Base-by-base conservation (phyloP, 2,329 filamentous ascomycete genomes). In the Paraconiothyrium brasiliense region DNA sequence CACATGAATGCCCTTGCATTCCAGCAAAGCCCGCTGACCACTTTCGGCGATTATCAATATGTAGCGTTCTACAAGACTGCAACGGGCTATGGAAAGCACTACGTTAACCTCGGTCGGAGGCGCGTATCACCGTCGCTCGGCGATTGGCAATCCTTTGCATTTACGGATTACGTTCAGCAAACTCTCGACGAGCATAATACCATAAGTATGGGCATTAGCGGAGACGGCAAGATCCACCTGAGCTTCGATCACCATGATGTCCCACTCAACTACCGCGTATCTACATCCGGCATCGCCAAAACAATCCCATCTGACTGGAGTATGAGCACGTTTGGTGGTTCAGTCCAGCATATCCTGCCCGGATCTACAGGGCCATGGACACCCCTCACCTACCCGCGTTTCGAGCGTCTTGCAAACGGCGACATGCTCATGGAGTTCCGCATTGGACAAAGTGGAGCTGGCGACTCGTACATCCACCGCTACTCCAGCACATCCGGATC, bases 161-260 rank as follows among this genome's bases (percentile, higher is more conserved):
- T 85, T 32, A 77, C 78, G 0, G 84, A 85, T 68, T 85, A 85
- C 51, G 73, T 80, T 16, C 84, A 86, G 67, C 82, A 78, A 13
- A 80, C 79, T 1, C 79, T 85, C 47, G 84, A 85, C 60, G 83
- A 83, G 3, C 84, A 85, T 67, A 85, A 86, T 61, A 85, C 83
- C 3, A 82, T 85, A 49, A 84, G 84, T 69, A 77, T 85, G 64
- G 84, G 84, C 2, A 81, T 85, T 47, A 84, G 80, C 48, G 82
- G 80, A 1, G 84, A 85, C 61, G 84, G 84, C 48, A 84, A 81
- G n/a, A 84, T 86, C 27, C 84, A 85, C 61, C 69, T 86, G 4
- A 83, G 82, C 8, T 85, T 84, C 64, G 84, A 86, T 58, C 84
- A 85, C 62, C 83, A 85, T 60, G 75, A 77, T 39, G 74, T 76